A percentile compares a stretch with the other conserved stretches of the same genome.
phyloP scores from a whole-genome alignment of 164 flowering plant genomes.

The Magnolia changhungtana region DNA sequence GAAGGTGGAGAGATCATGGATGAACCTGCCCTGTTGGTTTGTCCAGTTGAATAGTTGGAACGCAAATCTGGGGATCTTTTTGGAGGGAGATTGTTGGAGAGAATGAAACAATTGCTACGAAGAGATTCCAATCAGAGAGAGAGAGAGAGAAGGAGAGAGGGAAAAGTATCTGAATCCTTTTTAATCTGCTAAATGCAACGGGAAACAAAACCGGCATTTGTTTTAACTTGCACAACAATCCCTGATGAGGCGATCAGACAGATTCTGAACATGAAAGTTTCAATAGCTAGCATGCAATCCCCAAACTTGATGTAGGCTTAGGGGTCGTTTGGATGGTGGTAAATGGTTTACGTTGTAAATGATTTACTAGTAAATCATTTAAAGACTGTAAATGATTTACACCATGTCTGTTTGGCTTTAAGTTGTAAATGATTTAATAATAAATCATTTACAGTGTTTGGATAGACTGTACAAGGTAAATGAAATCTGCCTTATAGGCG shows the following conservation, averaged over 20 bases:
- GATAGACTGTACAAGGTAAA: no score
- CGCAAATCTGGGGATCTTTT: constrained; percentile 63
- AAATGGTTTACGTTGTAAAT: no score
- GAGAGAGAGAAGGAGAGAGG: neutral
- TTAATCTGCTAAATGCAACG: neutral
- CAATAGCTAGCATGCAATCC: neutral
- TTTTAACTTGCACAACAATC: neutral
- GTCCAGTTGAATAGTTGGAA: constrained; percentile 86
- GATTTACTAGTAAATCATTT: no score
- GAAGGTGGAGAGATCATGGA: constrained; percentile 53
- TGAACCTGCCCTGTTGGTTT: constrained; percentile 70
- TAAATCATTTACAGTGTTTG: no score
- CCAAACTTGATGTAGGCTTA: neutral
- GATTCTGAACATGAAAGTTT: neutral
- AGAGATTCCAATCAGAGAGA: neutral
- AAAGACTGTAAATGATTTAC: no score
- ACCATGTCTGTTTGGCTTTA: no score
- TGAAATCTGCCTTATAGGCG: no score
- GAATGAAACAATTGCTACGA: constrained; percentile 4
- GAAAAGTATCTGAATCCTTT: neutral
- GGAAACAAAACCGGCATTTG: neutral
- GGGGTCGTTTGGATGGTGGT: no score
- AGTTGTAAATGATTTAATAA: no score
- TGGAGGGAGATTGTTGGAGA: constrained; percentile 40
- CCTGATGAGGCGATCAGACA: neutral